Base-by-base conservation (phyloP, 306 rosid species). In the Quercus robur region DNA sequence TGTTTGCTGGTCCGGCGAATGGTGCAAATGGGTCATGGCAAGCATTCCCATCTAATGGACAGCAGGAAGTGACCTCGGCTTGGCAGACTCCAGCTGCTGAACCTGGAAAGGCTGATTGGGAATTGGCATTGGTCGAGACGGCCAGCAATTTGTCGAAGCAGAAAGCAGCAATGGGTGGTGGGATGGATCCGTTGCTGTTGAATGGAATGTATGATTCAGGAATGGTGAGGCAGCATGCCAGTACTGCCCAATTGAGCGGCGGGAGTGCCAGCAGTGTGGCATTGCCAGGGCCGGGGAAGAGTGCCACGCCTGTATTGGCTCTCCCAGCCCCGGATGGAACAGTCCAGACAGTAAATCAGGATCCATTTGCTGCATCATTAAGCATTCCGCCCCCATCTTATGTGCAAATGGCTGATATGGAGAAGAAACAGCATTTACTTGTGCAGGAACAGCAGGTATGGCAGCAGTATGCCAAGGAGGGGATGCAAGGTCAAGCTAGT, bases 251-350 rank as follows among this genome's bases (percentile, higher is more conserved):
- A 81, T 77, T 89, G 81, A 89, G 90, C 14, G 98, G 99, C 38
- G 99, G 99, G 30, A 95, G 99, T 76, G 92, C 99, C 67, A 95
- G 99, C 81, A 95, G 99, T 71, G 99, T 95, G 74, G 99, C 98
- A 10, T 85, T 95, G 89, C 96, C 98, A 0, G 92, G 90, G 57
- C 86, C 91, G 0, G 98, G 98, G 70, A 93, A 87, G 84, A 87
- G 71, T 30, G 77, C 90, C 10, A 85, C 99, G 6, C 97, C 94
- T 1, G 89, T 95, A 55, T 86, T 95, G 85, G 99, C 99, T 79
- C 98, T 95, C 69, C 99, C 99, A 0, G 99, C 99, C 3, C 99
- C 99, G 2, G 99, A 93, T 75, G 99, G 99, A 74, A 83, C 98
- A 1, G 97, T 95, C 38, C 89, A 87, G 85, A 72, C 96, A 6